phyloP scores from a whole-genome alignment of 1,139 yeast species.

The Hanseniaspora uvarum region DNA sequence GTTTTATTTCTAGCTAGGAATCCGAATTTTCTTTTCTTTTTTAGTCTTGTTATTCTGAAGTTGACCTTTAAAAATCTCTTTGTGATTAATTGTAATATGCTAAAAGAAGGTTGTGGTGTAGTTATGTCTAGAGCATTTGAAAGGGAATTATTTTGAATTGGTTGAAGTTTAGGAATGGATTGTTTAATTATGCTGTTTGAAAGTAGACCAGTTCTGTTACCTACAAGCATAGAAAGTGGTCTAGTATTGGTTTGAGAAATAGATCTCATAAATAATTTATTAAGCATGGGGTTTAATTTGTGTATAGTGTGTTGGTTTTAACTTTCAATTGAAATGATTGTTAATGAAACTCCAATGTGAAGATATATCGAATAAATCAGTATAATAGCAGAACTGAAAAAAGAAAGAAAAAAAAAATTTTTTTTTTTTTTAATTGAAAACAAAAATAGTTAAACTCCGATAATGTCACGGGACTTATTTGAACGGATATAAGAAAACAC shows the following conservation, averaged over 20 bases:
- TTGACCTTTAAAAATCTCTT: constrained; percentile 14
- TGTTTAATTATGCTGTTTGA: background rate
- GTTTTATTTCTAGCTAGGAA: constrained; percentile 78
- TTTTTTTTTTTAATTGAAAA: too few species aligned
- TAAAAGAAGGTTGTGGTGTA: background rate
- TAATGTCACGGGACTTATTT: background rate
- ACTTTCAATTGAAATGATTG: too few species aligned
- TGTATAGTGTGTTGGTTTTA: background rate
- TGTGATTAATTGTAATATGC: background rate
- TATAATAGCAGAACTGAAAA: too few species aligned
- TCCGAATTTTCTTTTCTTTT: constrained; percentile 83
- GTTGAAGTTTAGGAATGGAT: background rate
- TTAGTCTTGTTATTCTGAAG: constrained; percentile 84
- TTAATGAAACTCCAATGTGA: too few species aligned
- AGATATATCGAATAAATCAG: too few species aligned
- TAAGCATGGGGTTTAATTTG: background rate
- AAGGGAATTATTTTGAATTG: background rate
- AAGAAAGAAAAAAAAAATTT: too few species aligned
- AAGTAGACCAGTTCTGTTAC: constrained; percentile 10
- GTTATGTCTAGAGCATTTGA: background rate
- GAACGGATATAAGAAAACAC: background rate
- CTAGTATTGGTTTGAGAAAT: background rate
- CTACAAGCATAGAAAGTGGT: constrained; percentile 16
- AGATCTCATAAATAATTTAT: background rate
- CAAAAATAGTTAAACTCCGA: too few species aligned